These are phyloP conservation scores for Trypanosoma theileri DNA, from an alignment of 208 protist genomes.

Conservation along the genomic window DNA sequence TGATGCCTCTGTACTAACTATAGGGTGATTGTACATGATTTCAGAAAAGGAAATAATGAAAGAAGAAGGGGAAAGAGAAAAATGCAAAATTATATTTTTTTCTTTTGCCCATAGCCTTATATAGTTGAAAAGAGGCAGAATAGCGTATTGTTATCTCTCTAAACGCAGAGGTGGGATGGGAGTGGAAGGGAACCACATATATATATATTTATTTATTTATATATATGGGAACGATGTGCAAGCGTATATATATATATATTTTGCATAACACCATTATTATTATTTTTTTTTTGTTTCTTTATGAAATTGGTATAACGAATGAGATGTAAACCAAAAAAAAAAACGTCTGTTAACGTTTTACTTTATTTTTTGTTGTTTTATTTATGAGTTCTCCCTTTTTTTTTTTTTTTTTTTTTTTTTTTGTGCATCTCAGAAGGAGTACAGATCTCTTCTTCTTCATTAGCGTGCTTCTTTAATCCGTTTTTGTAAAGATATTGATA, in stretches of 20 bases:
- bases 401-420: constrained; percentile 20
- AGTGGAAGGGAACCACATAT: not conserved
- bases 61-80: not conserved
- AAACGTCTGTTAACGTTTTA: not conserved
- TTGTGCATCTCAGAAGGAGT: not conserved
- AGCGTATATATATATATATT: not conserved
- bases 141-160: too few species aligned
- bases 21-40: too few species aligned
- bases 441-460: too few species aligned
- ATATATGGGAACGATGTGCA: constrained; percentile 16
- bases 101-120: not conserved
- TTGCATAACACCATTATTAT: not conserved
- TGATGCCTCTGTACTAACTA: too few species aligned
- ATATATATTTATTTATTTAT: constrained; percentile 14
- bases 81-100: constrained; percentile 4
- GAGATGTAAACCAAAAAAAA: not conserved
- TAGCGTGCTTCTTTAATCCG: too few species aligned
- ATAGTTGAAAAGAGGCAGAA: too few species aligned
- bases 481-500: too few species aligned
- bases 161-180: too few species aligned
- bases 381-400: not conserved
- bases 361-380: not conserved
- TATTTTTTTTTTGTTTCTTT: too few species aligned
- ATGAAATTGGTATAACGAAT: too few species aligned
- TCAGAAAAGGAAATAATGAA: too few species aligned